Base-by-base conservation (phyloP, 306 rosid genomes). In the Pueraria montana region DNA sequence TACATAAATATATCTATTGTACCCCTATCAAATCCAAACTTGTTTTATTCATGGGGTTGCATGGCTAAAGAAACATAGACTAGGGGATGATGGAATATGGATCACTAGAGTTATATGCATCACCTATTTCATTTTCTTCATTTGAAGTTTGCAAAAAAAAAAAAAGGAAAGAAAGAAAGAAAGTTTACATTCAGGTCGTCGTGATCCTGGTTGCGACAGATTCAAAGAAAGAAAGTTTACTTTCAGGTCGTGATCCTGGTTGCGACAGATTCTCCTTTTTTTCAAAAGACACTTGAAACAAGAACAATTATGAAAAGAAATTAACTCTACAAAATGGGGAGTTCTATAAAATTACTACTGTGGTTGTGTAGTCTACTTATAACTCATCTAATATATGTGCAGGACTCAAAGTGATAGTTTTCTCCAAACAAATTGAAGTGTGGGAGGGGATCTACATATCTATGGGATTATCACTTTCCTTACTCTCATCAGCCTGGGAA, bases 401-500 rank as follows among this genome's bases (percentile, higher is more conserved):
- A 87, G 90, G 79, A 45, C 43, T 74, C 5, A 11, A 50, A 40
- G 45, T 17, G 26, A 8, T 11, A 0, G 30, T 55, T 65, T 69
- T 62, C 40, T 59, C 30, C 48, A 55, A 21, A 74, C 4, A 42
- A 63, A 56, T 73, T 72, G 81, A 77, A 75, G 65, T 24, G 24
- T 43, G 32, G 43, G 24, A n/a, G 34, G 67, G 18, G 40, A 26
- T 74, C 24, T 71, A 3, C 13, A 43, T 1, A 79, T 84, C 83
- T 20, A 91, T 91, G 98, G 96, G 98, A 56, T 71, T 89, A 77
- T 91, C 94, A 70, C 84, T 90, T 26, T 93, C 96, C 0, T 58
- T 91, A 9, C 75, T 91, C 14, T 0, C 27, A 10, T 90, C 93
- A 36, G 87, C 91, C 52, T 90, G 94, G 94, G 84, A 90, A 69